phyloP scores from a whole-genome alignment of 331 rosid genomes.

The Acacia concinna region DNA sequence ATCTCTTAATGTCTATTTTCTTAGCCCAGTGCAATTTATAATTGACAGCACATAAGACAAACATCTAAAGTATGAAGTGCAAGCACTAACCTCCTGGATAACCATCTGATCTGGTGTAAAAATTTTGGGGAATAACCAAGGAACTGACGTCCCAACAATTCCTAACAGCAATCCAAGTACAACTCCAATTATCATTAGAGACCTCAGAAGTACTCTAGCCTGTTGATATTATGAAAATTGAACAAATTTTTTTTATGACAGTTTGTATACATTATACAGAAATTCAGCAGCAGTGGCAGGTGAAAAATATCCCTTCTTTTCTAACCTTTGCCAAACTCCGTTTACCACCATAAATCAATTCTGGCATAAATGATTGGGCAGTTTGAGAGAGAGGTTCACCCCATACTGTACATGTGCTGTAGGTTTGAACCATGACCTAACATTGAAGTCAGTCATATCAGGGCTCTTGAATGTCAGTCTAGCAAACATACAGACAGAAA shows the following conservation, averaged over 20 bases:
- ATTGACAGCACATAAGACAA: slow-evolving; percentile 6
- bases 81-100: slow-evolving; percentile 68
- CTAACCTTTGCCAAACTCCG: slow-evolving; percentile 69
- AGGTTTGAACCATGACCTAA: slow-evolving; percentile 92
- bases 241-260: slow-evolving; percentile 17
- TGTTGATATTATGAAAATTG: slow-evolving; percentile 34
- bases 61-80: background rate
- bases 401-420: slow-evolving; percentile 82
- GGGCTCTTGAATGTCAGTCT: slow-evolving; percentile 21
- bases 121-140: slow-evolving; percentile 75
- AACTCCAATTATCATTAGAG: slow-evolving; percentile 72
- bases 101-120: slow-evolving; percentile 76
- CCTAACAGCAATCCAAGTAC: slow-evolving; percentile 66
- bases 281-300: background rate
- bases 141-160: slow-evolving; percentile 68
- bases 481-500: slow-evolving; percentile 22
- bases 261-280: background rate
- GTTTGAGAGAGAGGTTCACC: slow-evolving; percentile 98
- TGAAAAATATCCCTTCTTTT: background rate
- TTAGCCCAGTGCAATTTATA: background rate
- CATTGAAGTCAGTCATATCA: slow-evolving; percentile 31
- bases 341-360: slow-evolving; percentile 64
- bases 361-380: slow-evolving; percentile 97
- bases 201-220: slow-evolving; percentile 80
- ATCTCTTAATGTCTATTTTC: background rate